Evolutionary conservation across 768 basidiomycete genomes (phyloP).

Genomic region (Suillus placidus): DNA sequence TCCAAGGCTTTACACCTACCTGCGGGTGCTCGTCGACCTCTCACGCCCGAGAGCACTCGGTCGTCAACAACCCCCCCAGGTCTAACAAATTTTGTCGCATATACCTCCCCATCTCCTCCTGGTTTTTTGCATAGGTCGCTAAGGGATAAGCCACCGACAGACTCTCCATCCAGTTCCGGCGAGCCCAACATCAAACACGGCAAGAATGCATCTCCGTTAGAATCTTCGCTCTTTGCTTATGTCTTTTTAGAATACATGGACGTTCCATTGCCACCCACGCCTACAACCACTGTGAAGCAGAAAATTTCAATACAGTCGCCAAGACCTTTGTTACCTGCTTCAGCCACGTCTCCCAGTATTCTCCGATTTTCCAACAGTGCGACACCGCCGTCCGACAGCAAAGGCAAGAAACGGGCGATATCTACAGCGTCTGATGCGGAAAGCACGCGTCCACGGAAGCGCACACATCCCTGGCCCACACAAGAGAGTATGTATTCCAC

Average conservation of each 20-base stretch:
- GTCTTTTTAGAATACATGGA: slow-evolving; percentile 1
- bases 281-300: slow-evolving; percentile 19
- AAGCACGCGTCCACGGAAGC: slow-evolving; percentile 36
- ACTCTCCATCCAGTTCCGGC: slow-evolving; percentile 24
- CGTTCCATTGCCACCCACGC: slow-evolving; percentile 15
- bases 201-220: slow-evolving; percentile 17
- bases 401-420: slow-evolving; percentile 45
- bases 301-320: slow-evolving; percentile 33
- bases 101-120: slow-evolving; percentile 38
- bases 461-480: slow-evolving; percentile 51
- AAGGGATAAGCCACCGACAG: slow-evolving; percentile 21
- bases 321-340: slow-evolving; percentile 26
- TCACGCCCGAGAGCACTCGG: slow-evolving; percentile 36
- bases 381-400: slow-evolving; percentile 31
- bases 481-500: slow-evolving; percentile 41
- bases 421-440: slow-evolving; percentile 24
- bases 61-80: slow-evolving; percentile 37
- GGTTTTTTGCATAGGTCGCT: slow-evolving; percentile 37
- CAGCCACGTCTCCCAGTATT: slow-evolving; percentile 40
- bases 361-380: slow-evolving; percentile 30
- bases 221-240: neutral
- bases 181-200: slow-evolving; percentile 33
- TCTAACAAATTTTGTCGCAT: slow-evolving; percentile 33
- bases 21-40: slow-evolving; percentile 19
- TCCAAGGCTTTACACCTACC: slow-evolving; percentile 21